Evolutionary conservation across 768 basidiomycete genomes (phyloP).

Genomic region (Lactifluus rugatus): DNA sequence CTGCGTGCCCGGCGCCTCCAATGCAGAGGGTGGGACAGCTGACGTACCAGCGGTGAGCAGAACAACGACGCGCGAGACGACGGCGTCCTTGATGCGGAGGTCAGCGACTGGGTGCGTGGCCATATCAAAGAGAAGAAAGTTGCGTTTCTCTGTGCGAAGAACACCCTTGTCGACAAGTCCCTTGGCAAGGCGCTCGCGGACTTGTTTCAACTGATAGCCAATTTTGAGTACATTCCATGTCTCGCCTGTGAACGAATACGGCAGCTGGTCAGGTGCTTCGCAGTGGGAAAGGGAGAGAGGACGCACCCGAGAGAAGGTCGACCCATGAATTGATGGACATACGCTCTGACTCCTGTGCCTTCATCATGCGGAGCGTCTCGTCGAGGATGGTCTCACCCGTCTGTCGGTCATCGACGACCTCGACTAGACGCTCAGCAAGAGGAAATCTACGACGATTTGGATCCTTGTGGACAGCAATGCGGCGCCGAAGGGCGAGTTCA

Average conservation of each 20-base stretch:
- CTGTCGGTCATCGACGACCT: conserved; percentile 84
- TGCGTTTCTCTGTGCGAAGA: conserved; percentile 97
- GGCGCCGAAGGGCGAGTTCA: conserved; percentile 88
- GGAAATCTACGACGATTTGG: conserved; percentile 64
- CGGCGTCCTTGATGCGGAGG: conserved; percentile 76
- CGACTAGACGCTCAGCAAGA: conserved; percentile 73
- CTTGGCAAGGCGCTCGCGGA: conserved; percentile 94
- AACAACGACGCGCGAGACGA: conserved; percentile 65
- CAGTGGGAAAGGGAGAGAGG: background rate
- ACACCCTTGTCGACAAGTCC: conserved; percentile 97
- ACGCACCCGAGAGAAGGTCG: conserved; percentile 85
- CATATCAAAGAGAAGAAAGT: conserved; percentile 99
- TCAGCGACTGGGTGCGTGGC: conserved; percentile 97
- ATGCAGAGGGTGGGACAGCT: conserved; percentile 63
- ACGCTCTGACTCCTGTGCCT: conserved; percentile 60
- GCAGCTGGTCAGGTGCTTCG: background rate
- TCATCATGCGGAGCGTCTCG: conserved; percentile 95
- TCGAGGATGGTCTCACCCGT: conserved; percentile 96
- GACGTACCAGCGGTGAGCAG: conserved; percentile 79
- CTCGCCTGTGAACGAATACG: conserved; percentile 52
- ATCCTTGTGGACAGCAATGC: conserved; percentile 87
- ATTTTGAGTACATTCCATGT: conserved; percentile 99
- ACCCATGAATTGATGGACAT: conserved; percentile 89
- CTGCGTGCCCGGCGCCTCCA: conserved; percentile 69
- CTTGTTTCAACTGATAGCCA: conserved; percentile 97